Evolutionary conservation across 495 filamentous ascomycete species (phyloP), one percentile per base, ranked within the genome.

Genomic region (Penicillium diatomitis): DNA sequence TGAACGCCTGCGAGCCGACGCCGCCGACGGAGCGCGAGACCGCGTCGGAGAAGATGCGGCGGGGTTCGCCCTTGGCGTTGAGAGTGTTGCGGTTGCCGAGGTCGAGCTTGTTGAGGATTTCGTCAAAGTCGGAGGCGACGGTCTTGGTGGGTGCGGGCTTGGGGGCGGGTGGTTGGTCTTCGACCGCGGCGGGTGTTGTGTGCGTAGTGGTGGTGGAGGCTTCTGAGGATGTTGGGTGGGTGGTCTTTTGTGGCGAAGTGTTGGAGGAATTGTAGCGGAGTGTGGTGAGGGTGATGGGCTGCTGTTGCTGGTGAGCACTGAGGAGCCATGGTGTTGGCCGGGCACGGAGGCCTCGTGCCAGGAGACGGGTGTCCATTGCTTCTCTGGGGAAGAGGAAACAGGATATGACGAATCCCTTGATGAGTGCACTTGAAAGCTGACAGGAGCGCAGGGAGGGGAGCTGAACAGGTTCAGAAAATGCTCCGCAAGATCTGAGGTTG

Each of bases 81-180:
- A 37, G 9, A 48, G 37, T 27, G 44, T 10, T 32, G 44, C 47
- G 58, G 47, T 41, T 60, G 61, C 48, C 71, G 56, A 74, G 53
- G 48, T 60, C 60, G 38, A 71, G 64, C 33, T 62, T 60, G 51
- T 58, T 60, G 48, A 71, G 64, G 60, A 71, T 67, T 30, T 62
- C 51, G 56, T 71, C 63, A 53, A 70, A 66, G 54, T 67, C 60
- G 31, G 56, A 54, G 52, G 49, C 36, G 44, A 31, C 32, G 48
- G 34, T 36, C 30, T 46, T 38, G 46, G 40, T 45, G 44, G 47
- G 30, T 35, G 44, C 32, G 27, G 50, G n/a, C 31, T 44, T 36
- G n/a, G 41, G n/a, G 35, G 50, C 47, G 46, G 43, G 20, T 20
- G 20, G 20, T 44, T 46, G 32, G 34, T 53, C 44, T n/a, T 44